Percentiles rank a stretch among this genome's conserved stretches.
Evolutionary conservation across 2,329 filamentous ascomycete species (phyloP).

Genomic region (Fusarium decemcellulare): DNA sequence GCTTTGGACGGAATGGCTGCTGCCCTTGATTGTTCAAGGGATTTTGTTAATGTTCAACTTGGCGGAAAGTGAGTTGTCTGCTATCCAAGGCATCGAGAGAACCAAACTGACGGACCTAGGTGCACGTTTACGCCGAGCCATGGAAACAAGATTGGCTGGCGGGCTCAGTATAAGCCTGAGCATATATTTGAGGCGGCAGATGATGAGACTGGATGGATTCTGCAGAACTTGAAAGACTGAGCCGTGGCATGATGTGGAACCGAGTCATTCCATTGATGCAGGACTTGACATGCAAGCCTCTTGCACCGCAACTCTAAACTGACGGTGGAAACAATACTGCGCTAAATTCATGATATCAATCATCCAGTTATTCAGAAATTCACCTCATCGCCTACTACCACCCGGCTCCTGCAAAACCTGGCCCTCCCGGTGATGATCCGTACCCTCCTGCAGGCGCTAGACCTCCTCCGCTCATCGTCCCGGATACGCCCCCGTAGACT

Average conservation of each 20-base stretch:
- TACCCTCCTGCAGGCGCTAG: constrained; percentile 22
- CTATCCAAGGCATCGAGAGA: background rate
- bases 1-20: background rate
- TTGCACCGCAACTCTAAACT: too few relatives aligned
- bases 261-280: too few relatives aligned
- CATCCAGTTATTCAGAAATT: background rate
- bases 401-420: constrained; percentile 45
- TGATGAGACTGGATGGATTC: background rate
- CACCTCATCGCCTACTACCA: too few relatives aligned
- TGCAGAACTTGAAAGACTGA: background rate
- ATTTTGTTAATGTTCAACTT: background rate
- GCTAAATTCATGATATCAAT: background rate
- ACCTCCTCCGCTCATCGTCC: constrained; percentile 21
- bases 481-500: constrained; percentile 36
- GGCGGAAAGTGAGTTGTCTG: background rate
- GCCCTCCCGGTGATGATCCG: constrained; percentile 28
- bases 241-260: too few relatives aligned
- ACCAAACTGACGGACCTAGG: background rate
- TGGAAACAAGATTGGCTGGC: background rate
- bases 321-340: too few relatives aligned
- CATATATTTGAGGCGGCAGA: background rate
- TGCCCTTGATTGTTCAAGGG: background rate
- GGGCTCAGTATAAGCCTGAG: background rate
- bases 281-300: too few relatives aligned
- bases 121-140: background rate